Percentiles rank a stretch among this genome's conserved stretches.
These are phyloP conservation scores for Candida gigantensis DNA, from an alignment of 1,139 yeast genomes.

Conservation along the genomic window DNA sequence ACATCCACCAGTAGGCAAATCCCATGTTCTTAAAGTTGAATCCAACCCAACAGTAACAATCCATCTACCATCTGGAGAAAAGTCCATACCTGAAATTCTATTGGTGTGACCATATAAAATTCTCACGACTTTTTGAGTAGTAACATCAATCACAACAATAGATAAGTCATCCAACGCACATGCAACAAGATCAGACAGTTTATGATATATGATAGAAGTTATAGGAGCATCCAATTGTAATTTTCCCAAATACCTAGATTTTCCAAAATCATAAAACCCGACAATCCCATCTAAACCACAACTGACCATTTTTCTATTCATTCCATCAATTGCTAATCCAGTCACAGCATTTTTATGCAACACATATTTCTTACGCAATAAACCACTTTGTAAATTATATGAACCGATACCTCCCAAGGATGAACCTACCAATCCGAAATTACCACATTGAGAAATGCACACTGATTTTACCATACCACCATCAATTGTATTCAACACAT, in stretches of 20 bases:
- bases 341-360: constrained; percentile 82
- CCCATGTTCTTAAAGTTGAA: constrained; percentile 94
- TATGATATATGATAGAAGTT: constrained; percentile 74
- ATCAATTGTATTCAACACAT: constrained; percentile 71
- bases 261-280: constrained; percentile 83
- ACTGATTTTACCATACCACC: constrained; percentile 80
- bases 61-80: constrained; percentile 97
- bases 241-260: constrained; percentile 68
- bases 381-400: constrained; percentile 89
- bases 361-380: constrained; percentile 62
- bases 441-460: constrained; percentile 88
- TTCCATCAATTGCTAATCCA: constrained; percentile 86
- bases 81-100: constrained; percentile 85
- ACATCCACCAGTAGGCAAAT: constrained; percentile 94
- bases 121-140: constrained; percentile 81
- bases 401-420: constrained; percentile 85
- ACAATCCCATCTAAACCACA: constrained; percentile 87
- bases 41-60: constrained; percentile 82
- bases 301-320: constrained; percentile 85
- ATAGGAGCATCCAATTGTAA: constrained; percentile 74
- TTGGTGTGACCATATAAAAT: constrained; percentile 88
- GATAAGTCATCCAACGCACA: constrained; percentile 85
- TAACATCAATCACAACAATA: constrained; percentile 78
- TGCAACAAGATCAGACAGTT: constrained; percentile 82
- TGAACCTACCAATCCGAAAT: constrained; percentile 93